Conservation (phyloP, 148 eudicot genomes). For the Rhododendron williamsianum region DNA sequence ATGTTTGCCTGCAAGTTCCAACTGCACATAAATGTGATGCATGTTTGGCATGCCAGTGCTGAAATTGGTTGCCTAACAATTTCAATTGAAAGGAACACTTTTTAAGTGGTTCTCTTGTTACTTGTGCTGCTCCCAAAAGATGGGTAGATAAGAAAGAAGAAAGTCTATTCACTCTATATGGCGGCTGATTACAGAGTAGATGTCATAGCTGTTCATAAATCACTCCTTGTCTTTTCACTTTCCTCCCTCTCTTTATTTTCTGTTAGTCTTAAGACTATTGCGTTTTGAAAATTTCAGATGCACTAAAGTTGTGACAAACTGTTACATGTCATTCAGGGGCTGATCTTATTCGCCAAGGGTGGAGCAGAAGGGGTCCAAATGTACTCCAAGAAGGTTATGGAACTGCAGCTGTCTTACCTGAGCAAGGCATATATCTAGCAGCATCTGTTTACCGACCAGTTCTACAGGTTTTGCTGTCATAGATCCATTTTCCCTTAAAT, state of each 20-base stretch:
- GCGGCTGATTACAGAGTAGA: background rate
- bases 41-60: background rate
- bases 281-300: background rate
- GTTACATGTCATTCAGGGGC: slow-evolving; percentile 26
- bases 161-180: background rate
- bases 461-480: slow-evolving; percentile 57
- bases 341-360: slow-evolving; percentile 65
- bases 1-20: background rate
- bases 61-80: background rate
- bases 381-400: slow-evolving; percentile 94
- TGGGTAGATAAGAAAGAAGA: background rate
- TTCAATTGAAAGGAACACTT: background rate
- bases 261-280: background rate
- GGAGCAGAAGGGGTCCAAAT: slow-evolving; percentile 75
- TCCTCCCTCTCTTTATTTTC: background rate
- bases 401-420: slow-evolving; percentile 85
- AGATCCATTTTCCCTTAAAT: slow-evolving; percentile 4
- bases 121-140: background rate
- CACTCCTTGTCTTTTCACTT: background rate
- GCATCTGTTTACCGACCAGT: slow-evolving; percentile 97
- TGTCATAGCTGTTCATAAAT: background rate
- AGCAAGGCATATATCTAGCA: slow-evolving; percentile 94
- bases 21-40: background rate
- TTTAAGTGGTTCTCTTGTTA: background rate
- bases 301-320: background rate